phyloP scores from a whole-genome alignment of 176 grass and related monocot species.

The Themeda triandra region DNA sequence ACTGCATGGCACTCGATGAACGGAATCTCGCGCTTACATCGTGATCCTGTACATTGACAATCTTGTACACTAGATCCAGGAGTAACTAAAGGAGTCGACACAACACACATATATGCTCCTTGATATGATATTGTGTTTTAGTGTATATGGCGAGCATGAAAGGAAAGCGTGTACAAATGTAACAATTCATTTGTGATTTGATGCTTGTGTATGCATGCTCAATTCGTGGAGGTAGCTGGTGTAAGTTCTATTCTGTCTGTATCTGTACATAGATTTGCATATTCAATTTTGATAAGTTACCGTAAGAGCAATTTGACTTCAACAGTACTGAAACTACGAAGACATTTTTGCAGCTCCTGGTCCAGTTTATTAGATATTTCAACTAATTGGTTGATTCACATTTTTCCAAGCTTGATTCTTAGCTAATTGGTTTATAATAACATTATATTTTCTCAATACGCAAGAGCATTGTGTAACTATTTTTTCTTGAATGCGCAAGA shows the following conservation, averaged over 20 bases:
- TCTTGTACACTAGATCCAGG: not conserved
- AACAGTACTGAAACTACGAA: not conserved
- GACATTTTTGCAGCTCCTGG: not conserved
- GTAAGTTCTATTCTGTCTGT: not conserved
- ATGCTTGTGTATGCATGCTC: no score
- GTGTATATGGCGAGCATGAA: not conserved
- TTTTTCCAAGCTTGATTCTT: not conserved
- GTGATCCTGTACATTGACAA: slow-evolving; percentile 5
- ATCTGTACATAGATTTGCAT: not conserved
- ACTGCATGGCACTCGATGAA: not conserved
- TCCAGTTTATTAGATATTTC: not conserved
- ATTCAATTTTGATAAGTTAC: not conserved
- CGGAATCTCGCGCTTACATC: not conserved
- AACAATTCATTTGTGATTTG: not conserved
- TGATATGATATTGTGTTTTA: not conserved
- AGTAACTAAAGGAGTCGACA: not conserved
- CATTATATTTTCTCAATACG: no score
- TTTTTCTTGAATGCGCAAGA: no score
- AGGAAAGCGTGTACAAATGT: not conserved
- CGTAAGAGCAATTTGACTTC: not conserved
- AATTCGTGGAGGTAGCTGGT: no score
- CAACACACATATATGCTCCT: not conserved
- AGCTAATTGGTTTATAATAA: not conserved
- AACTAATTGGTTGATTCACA: not conserved
- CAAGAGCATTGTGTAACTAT: no score